phyloP scores from a whole-genome alignment of 2,329 filamentous ascomycete species.

The Tolypocladium amazonense region DNA sequence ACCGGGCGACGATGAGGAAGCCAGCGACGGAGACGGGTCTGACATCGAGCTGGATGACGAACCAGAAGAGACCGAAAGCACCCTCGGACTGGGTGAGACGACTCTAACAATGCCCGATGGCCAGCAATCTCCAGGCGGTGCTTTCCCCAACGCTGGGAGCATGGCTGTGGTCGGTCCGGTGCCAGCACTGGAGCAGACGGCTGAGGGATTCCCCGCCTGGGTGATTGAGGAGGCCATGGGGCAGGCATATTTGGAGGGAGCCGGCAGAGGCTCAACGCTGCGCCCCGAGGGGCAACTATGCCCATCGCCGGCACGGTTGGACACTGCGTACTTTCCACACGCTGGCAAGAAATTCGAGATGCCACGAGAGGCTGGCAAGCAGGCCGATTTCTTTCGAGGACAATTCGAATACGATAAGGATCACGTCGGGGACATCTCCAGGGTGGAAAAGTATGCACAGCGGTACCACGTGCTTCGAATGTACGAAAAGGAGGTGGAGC shows the following conservation, averaged over 20 bases:
- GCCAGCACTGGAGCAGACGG: neutral
- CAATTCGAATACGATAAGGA: conserved; percentile 7
- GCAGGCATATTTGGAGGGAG: neutral
- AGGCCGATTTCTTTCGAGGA: conserved; percentile 12
- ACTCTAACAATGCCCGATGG: neutral
- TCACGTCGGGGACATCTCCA: neutral
- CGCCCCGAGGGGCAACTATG: neutral
- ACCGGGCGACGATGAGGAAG: conserved; percentile 6
- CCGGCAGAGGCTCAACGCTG: neutral
- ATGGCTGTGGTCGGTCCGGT: neutral
- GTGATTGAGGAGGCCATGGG: neutral
- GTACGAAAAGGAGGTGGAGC: conserved; percentile 36
- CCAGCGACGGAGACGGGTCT: conserved; percentile 9
- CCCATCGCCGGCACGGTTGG: conserved; percentile 3
- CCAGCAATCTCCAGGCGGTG: neutral
- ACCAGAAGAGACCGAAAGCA: neutral
- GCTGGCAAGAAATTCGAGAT: conserved; percentile 11
- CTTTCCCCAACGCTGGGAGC: neutral
- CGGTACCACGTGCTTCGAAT: conserved; percentile 33
- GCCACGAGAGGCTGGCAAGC: conserved; percentile 4
- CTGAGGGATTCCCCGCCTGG: neutral
- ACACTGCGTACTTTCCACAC: conserved; percentile 27
- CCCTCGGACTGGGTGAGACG: neutral
- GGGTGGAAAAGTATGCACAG: conserved; percentile 4
- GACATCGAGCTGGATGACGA: conserved; percentile 2